Evolutionary conservation across 805 yeast species (phyloP).

Genomic region (Yarrowia osloensis): DNA sequence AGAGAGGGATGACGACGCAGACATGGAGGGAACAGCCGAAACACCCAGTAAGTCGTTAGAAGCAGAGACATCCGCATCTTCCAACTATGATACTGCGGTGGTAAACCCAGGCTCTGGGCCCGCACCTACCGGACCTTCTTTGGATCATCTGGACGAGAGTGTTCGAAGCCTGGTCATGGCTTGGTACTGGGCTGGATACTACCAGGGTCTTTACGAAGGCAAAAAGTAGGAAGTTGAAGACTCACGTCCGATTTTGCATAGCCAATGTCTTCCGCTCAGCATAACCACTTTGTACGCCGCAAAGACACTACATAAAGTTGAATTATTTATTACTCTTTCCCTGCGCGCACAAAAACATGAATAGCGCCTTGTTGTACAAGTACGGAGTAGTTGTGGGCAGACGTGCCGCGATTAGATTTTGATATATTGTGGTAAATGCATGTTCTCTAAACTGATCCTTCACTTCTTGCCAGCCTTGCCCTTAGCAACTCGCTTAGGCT

Average conservation of each 20-base stretch:
- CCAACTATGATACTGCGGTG: neutral
- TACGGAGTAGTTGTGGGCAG: neutral
- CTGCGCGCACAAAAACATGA: no score
- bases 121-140: neutral
- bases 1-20: neutral
- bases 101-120: neutral
- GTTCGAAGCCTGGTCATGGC: constrained; percentile 36
- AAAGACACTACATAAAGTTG: neutral
- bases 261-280: neutral
- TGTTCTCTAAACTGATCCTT: neutral
- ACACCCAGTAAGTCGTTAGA: neutral
- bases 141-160: constrained; percentile 34
- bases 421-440: neutral
- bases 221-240: neutral
- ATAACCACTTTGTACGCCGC: neutral
- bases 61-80: no score
- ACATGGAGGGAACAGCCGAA: neutral
- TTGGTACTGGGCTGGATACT: constrained; percentile 42
- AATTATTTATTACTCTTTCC: neutral
- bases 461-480: neutral
- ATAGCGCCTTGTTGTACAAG: no score
- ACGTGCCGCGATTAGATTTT: neutral
- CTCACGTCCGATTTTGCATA: no score
- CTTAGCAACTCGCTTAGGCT: neutral
- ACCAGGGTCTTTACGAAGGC: constrained; percentile 37